These are phyloP conservation scores for Globisporangium camurandrum DNA, from an alignment of 352 stramenopile species.

Conservation along the genomic window DNA sequence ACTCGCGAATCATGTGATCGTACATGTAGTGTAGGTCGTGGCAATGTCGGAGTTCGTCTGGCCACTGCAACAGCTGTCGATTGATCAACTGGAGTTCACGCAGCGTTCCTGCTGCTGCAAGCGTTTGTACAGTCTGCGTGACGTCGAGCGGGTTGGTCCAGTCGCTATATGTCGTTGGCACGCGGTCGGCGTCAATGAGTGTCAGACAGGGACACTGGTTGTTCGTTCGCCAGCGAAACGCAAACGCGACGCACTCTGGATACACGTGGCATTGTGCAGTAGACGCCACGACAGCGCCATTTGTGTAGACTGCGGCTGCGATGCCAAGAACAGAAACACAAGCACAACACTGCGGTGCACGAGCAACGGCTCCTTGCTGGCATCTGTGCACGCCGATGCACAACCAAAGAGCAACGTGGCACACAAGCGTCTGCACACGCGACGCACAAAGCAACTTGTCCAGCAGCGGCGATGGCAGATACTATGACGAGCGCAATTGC, in stretches of 20 bases:
- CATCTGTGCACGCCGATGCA: not conserved
- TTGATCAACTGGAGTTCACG: slow-evolving; percentile 30
- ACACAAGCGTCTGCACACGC: no score
- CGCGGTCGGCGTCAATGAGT: slow-evolving; percentile 19
- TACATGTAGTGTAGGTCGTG: slow-evolving; percentile 33
- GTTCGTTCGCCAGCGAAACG: slow-evolving; percentile 12
- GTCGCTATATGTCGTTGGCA: slow-evolving; percentile 25
- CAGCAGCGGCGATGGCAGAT: no score
- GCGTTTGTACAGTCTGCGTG: slow-evolving; percentile 13
- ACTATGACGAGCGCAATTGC: not conserved
- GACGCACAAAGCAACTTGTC: no score
- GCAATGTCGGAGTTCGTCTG: slow-evolving; percentile 24
- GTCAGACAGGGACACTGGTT: slow-evolving; percentile 24
- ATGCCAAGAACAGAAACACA: slow-evolving; percentile 14
- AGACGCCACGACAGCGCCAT: slow-evolving; percentile 10
- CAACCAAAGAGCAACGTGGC: no score
- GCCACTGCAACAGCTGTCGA: slow-evolving; percentile 12
- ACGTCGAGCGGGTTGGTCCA: slow-evolving; percentile 24
- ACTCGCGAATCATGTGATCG: no score
- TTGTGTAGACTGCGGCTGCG: slow-evolving; percentile 3
- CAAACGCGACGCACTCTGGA: slow-evolving; percentile 22
- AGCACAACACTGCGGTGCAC: slow-evolving; percentile 1
- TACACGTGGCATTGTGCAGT: slow-evolving; percentile 9
- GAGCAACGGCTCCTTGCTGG: not conserved
- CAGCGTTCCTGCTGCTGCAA: slow-evolving; percentile 19